A percentile compares a stretch with the other conserved stretches of the same genome.
phyloP scores from a whole-genome alignment of 768 basidiomycete species.

The Rhodotorula kratochvilovae region DNA sequence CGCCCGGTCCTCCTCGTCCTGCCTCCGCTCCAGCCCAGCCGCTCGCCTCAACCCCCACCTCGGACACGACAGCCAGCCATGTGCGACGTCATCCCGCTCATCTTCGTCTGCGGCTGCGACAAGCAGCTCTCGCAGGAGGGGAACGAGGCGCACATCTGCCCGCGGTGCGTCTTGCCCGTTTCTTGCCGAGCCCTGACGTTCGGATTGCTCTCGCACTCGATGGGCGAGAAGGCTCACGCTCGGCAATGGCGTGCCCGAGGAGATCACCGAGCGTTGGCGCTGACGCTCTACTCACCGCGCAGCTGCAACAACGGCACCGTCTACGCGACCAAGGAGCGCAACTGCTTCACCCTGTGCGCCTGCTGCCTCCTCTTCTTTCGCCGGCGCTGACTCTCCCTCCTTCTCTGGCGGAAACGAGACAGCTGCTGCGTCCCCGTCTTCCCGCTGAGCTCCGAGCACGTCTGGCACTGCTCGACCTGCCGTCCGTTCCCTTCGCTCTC shows the following conservation, averaged over 20 bases:
- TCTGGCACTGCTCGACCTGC: slow-evolving; percentile 33
- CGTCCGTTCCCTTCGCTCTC: background rate
- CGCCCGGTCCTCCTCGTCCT: too few relatives aligned
- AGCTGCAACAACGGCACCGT: slow-evolving; percentile 7
- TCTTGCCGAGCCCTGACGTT: background rate
- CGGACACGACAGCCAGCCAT: background rate
- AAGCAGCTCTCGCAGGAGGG: slow-evolving; percentile 17
- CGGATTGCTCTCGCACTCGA: background rate
- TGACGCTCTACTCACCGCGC: too few relatives aligned
- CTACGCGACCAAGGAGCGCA: background rate
- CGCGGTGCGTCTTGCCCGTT: background rate
- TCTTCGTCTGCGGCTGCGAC: slow-evolving; percentile 21
- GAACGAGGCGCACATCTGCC: slow-evolving; percentile 16
- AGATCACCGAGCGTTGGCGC: too few relatives aligned
- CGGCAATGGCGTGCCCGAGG: too few relatives aligned
- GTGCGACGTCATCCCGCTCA: slow-evolving; percentile 7
- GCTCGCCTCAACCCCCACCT: background rate
- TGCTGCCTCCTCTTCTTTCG: background rate
- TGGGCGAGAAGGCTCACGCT: too few relatives aligned
- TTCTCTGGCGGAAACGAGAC: background rate
- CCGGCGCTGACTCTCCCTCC: background rate
- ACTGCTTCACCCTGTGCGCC: slow-evolving; percentile 26
- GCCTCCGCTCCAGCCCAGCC: too few relatives aligned
- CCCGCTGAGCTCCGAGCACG: slow-evolving; percentile 19
- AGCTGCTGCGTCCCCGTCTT: slow-evolving; percentile 30